phyloP scores from a whole-genome alignment of 768 basidiomycete genomes.

The Leccinum imitatum region DNA sequence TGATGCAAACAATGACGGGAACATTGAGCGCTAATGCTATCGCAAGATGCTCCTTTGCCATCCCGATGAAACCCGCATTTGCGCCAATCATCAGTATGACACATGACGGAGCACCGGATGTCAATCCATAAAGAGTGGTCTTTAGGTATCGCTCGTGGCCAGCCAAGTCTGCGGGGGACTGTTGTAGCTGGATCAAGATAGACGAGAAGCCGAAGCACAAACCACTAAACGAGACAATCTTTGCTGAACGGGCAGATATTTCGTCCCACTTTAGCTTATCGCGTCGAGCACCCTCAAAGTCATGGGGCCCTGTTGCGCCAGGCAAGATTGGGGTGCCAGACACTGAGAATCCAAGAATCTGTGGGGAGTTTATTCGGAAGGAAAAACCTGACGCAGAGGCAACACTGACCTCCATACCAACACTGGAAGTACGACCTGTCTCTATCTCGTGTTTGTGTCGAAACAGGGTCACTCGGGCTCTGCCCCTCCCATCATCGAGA shows the following conservation, averaged over 20 bases:
- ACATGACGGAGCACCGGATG: conserved; percentile 90
- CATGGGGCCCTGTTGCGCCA: conserved; percentile 50
- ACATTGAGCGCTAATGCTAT: conserved; percentile 92
- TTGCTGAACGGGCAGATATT: conserved; percentile 83
- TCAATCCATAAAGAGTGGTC: conserved; percentile 93
- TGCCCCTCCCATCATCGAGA: conserved; percentile 79
- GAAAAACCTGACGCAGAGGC: background rate
- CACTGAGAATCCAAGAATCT: conserved; percentile 89
- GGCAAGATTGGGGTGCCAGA: conserved; percentile 81
- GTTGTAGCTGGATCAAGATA: background rate
- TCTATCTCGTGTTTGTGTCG: conserved; percentile 98
- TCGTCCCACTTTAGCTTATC: conserved; percentile 97
- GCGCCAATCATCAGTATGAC: conserved; percentile 93
- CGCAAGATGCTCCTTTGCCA: conserved; percentile 96
- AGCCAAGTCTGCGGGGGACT: conserved; percentile 70
- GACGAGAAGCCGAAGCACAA: conserved; percentile 10
- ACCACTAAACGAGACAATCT: conserved; percentile 94
- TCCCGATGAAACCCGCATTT: conserved; percentile 88
- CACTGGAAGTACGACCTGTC: conserved; percentile 90
- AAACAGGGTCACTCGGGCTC: conserved; percentile 85
- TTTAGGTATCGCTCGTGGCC: conserved; percentile 93
- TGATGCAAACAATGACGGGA: conserved; percentile 91
- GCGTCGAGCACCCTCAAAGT: conserved; percentile 63
- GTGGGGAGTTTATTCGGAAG: background rate
- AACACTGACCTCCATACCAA: conserved; percentile 89